Conservation (phyloP, 1,284 basidiomycete species). For the Sporisorium iseilematis-ciliati region DNA sequence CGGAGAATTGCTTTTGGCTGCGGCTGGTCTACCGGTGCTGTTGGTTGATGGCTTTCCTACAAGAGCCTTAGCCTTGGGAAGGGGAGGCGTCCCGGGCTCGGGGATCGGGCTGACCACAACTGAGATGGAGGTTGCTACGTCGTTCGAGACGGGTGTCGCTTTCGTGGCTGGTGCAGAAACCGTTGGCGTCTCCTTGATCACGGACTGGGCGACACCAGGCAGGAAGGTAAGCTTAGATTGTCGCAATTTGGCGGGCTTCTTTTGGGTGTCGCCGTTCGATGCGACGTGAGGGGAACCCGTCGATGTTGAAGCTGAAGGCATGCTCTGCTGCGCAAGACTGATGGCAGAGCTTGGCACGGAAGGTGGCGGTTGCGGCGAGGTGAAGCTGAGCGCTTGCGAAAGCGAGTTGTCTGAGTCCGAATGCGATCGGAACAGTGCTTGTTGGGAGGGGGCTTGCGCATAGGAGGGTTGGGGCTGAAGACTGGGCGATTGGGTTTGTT, state of each 20-base stretch:
- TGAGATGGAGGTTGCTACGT: background rate
- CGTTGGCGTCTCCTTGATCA: slow-evolving; percentile 2
- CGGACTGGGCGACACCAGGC: slow-evolving; percentile 17
- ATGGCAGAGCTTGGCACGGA: background rate
- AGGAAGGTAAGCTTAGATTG: slow-evolving; percentile 28
- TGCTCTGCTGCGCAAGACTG: slow-evolving; percentile 3
- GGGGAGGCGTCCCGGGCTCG: slow-evolving; percentile 39
- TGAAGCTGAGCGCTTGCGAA: slow-evolving; percentile 25
- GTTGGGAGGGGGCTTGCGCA: background rate
- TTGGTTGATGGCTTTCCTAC: slow-evolving; percentile 16
- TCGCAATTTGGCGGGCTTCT: slow-evolving; percentile 22
- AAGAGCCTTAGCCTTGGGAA: slow-evolving; percentile 30
- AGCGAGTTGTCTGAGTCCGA: slow-evolving; percentile 27
- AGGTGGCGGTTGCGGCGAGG: slow-evolving; percentile 2
- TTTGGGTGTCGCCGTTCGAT: background rate
- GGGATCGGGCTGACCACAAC: background rate
- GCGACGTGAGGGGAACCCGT: background rate
- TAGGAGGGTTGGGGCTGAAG: background rate
- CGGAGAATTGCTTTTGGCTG: background rate
- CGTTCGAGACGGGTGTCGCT: background rate
- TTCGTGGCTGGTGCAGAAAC: background rate
- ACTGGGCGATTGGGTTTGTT: slow-evolving; percentile 2
- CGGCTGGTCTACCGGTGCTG: background rate
- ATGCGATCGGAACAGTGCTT: background rate
- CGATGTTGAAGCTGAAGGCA: background rate